Percentiles rank a stretch among this genome's conserved stretches.
phyloP scores from a whole-genome alignment of 148 eudicot genomes.

The Heliosperma pusillum region DNA sequence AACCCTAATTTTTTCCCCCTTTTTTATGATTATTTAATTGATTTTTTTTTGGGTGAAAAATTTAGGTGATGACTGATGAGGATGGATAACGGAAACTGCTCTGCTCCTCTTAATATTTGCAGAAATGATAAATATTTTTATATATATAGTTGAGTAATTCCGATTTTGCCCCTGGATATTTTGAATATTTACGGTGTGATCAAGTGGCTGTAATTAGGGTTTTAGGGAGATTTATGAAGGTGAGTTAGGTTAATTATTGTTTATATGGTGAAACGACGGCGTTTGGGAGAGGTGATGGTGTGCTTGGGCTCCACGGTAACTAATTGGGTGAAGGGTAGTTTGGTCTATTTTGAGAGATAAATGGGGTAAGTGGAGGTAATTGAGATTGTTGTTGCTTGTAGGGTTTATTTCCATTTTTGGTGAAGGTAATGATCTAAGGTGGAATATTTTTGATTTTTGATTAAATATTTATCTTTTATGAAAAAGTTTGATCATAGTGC shows the following conservation, averaged over 20 bases:
- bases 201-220: background rate
- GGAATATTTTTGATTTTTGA: no score
- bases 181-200: background rate
- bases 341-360: background rate
- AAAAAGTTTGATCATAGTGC: no score
- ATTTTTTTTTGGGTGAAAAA: background rate
- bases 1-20: slow-evolving; percentile 29
- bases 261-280: background rate
- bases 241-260: background rate
- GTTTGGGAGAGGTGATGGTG: background rate
- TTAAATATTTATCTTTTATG: no score
- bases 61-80: slow-evolving; percentile 8
- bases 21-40: background rate
- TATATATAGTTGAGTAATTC: background rate
- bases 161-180: background rate
- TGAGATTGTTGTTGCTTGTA: background rate
- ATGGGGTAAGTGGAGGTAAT: background rate
- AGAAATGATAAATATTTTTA: background rate
- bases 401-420: no score
- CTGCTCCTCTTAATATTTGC: slow-evolving; percentile 19
- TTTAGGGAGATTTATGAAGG: background rate
- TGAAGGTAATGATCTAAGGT: no score
- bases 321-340: background rate
- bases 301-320: background rate
- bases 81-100: slow-evolving; percentile 65